Conservation (phyloP, 257 asterid species). For the Craterostigma plantagineum region DNA sequence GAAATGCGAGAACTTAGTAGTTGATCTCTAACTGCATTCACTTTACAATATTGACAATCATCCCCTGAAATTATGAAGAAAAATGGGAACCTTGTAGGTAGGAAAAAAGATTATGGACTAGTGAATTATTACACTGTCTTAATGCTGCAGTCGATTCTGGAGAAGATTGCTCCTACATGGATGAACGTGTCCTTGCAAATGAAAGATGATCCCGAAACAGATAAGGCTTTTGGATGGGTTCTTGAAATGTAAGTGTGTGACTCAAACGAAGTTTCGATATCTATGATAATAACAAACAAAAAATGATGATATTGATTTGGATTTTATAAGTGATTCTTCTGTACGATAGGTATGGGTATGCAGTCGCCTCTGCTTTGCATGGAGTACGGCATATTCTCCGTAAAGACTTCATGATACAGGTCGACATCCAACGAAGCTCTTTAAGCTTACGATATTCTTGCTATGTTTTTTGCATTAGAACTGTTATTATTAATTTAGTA, state of each 20-base stretch:
- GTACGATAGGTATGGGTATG: constrained; percentile 40
- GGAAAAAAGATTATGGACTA: too few relatives aligned
- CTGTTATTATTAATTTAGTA: neutral
- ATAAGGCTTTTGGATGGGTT: constrained; percentile 96
- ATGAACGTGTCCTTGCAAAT: constrained; percentile 88
- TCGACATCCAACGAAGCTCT: constrained; percentile 4
- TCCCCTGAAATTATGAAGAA: too few relatives aligned
- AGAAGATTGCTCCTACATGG: constrained; percentile 97
- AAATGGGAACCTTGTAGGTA: too few relatives aligned
- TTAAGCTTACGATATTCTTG: too few relatives aligned
- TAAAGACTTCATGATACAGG: constrained; percentile 47
- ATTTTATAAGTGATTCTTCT: neutral
- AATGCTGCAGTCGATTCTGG: constrained; percentile 45
- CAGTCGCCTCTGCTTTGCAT: constrained; percentile 54
- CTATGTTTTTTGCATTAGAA: too few relatives aligned
- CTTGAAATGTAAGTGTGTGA: constrained; percentile 69
- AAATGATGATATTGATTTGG: too few relatives aligned
- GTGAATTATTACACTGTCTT: too few relatives aligned
- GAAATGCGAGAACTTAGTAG: too few relatives aligned
- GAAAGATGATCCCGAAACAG: constrained; percentile 99
- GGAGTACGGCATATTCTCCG: constrained; percentile 42
- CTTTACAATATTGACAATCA: too few relatives aligned
- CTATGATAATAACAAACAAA: too few relatives aligned
- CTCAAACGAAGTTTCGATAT: too few relatives aligned
- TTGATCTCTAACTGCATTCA: too few relatives aligned